phyloP scores from a whole-genome alignment of 1,139 yeast species.

The Trichomonascaceae sp. region DNA sequence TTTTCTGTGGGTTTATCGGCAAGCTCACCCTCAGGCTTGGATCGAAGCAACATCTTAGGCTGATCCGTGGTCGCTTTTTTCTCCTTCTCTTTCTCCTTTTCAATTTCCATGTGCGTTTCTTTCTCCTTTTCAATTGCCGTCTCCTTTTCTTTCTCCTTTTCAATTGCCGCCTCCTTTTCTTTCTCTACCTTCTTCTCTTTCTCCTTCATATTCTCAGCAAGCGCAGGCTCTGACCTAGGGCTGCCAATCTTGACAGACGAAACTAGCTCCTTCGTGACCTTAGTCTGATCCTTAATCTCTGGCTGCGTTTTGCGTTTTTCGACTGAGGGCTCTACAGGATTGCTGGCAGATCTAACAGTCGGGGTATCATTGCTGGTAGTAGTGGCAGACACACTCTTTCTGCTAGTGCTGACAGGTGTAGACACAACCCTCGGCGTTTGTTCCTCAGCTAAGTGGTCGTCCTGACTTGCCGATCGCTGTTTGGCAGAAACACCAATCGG shows the following conservation, averaged over 20 bases:
- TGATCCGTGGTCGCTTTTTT: conserved; percentile 1
- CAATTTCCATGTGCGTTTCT: too few relatives aligned
- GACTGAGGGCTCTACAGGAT: too few relatives aligned
- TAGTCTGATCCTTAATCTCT: background rate
- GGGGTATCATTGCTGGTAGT: too few relatives aligned
- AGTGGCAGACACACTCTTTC: too few relatives aligned
- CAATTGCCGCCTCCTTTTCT: background rate
- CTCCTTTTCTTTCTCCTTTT: background rate
- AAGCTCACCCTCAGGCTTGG: too few relatives aligned
- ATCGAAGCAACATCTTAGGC: too few relatives aligned
- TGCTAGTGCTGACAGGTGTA: too few relatives aligned
- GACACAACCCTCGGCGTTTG: background rate
- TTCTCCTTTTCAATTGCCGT: background rate
- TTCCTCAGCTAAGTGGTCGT: background rate
- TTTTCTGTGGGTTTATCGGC: too few relatives aligned
- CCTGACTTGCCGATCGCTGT: too few relatives aligned
- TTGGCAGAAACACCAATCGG: too few relatives aligned
- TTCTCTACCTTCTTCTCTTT: background rate
- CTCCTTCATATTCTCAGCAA: background rate
- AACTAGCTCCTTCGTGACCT: background rate
- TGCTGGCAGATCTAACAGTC: too few relatives aligned
- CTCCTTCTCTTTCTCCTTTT: conserved; percentile 2
- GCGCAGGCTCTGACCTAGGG: background rate
- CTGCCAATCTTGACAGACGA: background rate
- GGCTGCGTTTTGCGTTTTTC: background rate